Base-by-base conservation (phyloP, 2,329 filamentous ascomycete genomes). In the Scorias spongiosa region DNA sequence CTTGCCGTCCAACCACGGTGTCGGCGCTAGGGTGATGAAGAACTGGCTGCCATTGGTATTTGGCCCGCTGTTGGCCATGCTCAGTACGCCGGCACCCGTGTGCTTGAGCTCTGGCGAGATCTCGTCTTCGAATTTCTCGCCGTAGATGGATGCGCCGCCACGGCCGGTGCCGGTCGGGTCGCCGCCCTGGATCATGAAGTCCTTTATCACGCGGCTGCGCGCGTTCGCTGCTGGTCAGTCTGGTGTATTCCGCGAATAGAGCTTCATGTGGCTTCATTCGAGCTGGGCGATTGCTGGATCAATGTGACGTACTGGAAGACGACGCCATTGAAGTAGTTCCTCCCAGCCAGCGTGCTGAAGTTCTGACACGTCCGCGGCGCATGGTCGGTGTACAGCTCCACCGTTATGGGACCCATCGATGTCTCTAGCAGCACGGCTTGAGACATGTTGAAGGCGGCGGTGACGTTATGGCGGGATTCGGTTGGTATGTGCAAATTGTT, bases 31-130 rank as follows among this genome's bases (percentile, higher is more conserved):
- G 0, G 91, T 96, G 52, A 98, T 79, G 61, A 96, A 96, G 66
- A 96, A 98, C 66, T 96, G 91, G 46, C 78, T 85, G 17, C 89
- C 89, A 63, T 96, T 96, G 30, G 89, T 93, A 63, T 96, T 78
- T 8, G 85, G 84, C 0, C 91, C 91, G 12, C 80, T 79, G 65
- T 98, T 98, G 47, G 91, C 91, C 91, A 98, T 98, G 66, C 80
- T 87, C 54, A 98, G 68, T n/a, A 96, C 72, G 1, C 89, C 89
- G 3, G 89, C 88, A 32, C 89, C 89, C 0, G 87, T 93, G 67
- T 98, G 91, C 60, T 89, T 91, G 44, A 98, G 69, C 4, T 69
- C 68, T 2, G 78, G 66, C 40, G 74, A 69, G 54, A 96, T 89
- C 71, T 98, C 91, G 66, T 98, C 91, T 48, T 81, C 85, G 62